Base-by-base conservation (phyloP, 164 flowering plant species). In the Stephania cephalantha region DNA sequence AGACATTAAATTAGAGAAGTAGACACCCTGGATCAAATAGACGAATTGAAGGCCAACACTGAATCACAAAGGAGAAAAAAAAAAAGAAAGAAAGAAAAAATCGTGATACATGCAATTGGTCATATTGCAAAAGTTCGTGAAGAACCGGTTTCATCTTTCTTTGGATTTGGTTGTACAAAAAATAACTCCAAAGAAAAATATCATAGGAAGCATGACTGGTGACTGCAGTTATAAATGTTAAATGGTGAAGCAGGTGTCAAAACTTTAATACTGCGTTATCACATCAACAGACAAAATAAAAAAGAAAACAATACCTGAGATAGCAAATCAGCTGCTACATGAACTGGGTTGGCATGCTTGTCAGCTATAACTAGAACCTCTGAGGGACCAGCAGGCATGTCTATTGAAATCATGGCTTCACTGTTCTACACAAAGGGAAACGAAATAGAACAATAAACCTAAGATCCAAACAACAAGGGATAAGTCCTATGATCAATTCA, bases 371-470 rank as follows among this genome's bases (percentile, higher is more conserved):
- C 99, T 55, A 95, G 84, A 72, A 93, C 99, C 88, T 95, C 98
- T 46, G 99, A 95, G 68, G 98, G 99, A 65, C 98, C 99, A 7
- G 99, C 99, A 79, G 98, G 98, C 99, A 95, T 95, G 83, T 95
- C 99, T 82, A 95, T 95, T 30, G 99, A 95, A 79, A 95, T 78
- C 96, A 95, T 88, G 71, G 99, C 99, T 83, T 95, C 99, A 83
- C 99, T 95, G 80, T 91, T 95, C 99, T 95, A 88, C 79, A 75
- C 79, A 48, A 10, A 72, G 18, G 4, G 4, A 69, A 69, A 2
- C 25, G 70, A 66, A 71, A 69, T 0, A 63, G 69, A 63, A 15
- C 9, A 6, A 74, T 22, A 44, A 30, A 42, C 46, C 7, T 20
- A 71, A 45, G 9, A 75, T 69, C 42, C 13, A 10, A 63, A 75